Evolutionary conservation across 306 rosid species (phyloP), one percentile per base, ranked within the genome.

Genomic region (Astragalus membranaceus): DNA sequence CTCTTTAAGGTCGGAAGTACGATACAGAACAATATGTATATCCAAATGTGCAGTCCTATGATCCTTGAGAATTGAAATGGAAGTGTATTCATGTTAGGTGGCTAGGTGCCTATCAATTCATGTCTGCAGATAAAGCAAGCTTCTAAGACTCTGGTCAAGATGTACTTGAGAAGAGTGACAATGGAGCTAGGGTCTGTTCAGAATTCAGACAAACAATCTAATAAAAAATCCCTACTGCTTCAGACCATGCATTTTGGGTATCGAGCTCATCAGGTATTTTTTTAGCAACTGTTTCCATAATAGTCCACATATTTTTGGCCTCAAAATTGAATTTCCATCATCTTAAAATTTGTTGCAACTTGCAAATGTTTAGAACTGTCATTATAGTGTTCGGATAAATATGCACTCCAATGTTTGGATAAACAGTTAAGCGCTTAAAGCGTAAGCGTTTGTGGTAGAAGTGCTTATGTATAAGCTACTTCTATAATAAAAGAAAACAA

Each of bases 171-270:
- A 82, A 81, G 95, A 72, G 95, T 91, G 76, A 82, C 84, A 60
- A 50, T 60, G 81, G 97, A 91, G 85, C 82, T 83, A 7, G 88
- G 86, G 61, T 83, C 88, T n/a, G 50, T 72, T 63, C 88, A 75
- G 23, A 83, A 79, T 73, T 81, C 88, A 15, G 92, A 85, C 54
- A 85, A 80, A 66, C 89, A 85, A 80, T 82, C 80, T 20, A 83
- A 76, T 82, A 95, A 88, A 80, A 90, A 88, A 78, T 85, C 97
- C 70, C 96, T 91, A 77, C 81, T 91, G 75, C 89, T 88, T 55
- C 97, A 88, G 73, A 91, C 91, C 2, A 71, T 91, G 41, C 83
- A 87, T 59, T 91, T 91, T 70, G 95, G 89, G 20, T 91, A 88
- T 66, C 80, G 97, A 32, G 91, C 95, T 66, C 91, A 86, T 75